Conservation (phyloP, 768 basidiomycete genomes). For the Galerina sulciceps region DNA sequence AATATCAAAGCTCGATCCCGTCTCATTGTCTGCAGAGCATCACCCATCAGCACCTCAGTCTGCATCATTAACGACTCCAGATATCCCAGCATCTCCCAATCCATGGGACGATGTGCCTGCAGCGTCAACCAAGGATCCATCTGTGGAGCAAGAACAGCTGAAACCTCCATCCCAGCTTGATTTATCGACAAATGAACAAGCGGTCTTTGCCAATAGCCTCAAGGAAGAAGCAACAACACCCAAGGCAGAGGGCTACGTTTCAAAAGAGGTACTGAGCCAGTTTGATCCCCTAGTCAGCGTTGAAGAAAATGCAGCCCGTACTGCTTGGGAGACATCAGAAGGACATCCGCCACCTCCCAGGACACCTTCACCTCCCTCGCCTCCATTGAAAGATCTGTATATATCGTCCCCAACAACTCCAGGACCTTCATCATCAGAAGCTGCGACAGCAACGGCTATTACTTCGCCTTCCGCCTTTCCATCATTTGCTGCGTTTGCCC, state of each 20-base stretch:
- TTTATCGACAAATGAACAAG: constrained; percentile 43
- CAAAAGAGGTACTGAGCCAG: constrained; percentile 55
- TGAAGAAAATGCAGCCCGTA: constrained; percentile 62
- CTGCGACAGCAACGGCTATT: constrained; percentile 9
- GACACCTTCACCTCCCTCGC: constrained; percentile 42
- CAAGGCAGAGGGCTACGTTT: constrained; percentile 26
- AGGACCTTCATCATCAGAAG: constrained; percentile 12
- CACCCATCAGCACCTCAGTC: constrained; percentile 1
- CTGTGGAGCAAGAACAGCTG: constrained; percentile 16
- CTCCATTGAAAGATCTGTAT: constrained; percentile 39
- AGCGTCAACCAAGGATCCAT: constrained; percentile 21
- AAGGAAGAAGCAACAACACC: constrained; percentile 29
- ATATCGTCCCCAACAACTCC: constrained; percentile 30
- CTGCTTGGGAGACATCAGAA: constrained; percentile 68
- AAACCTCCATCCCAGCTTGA: constrained; percentile 44
- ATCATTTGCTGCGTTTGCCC: constrained; percentile 69
- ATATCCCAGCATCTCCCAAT: constrained; percentile 36
- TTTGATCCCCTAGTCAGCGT: constrained; percentile 70
- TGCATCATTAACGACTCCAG: constrained; percentile 16
- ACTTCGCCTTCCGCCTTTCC: constrained; percentile 50
- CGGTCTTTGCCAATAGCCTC: constrained; percentile 41
- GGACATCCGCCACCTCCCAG: constrained; percentile 58
- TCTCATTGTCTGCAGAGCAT: background rate
- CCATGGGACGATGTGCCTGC: constrained; percentile 42
- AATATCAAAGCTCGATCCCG: constrained; percentile 6